A percentile compares a stretch with the other conserved stretches of the same genome.
phyloP scores from a whole-genome alignment of 257 asterid species.

The Prunella vulgaris region DNA sequence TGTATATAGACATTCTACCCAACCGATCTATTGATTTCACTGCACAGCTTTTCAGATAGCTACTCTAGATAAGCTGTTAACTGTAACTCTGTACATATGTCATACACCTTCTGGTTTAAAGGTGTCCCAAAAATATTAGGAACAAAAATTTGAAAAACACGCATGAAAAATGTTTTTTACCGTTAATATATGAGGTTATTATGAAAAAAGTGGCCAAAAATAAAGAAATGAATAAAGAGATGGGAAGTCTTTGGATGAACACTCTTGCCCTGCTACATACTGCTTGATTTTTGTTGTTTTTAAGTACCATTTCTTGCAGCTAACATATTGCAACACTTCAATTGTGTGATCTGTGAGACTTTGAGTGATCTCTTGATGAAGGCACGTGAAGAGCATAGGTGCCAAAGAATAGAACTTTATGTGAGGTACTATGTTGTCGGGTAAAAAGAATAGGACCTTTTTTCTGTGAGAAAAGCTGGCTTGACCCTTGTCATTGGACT shows the following conservation, averaged over 20 bases:
- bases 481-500: not conserved
- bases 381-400: too few relatives aligned
- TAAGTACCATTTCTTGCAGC: not conserved
- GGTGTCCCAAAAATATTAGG: not conserved
- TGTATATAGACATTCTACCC: not conserved
- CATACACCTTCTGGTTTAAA: not conserved
- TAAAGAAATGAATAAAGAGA: not conserved
- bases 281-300: not conserved
- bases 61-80: not conserved
- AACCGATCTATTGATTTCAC: not conserved
- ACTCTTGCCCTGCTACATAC: not conserved
- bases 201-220: not conserved
- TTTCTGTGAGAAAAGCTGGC: not conserved
- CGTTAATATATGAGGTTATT: not conserved
- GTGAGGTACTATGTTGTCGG: not conserved
- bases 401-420: too few relatives aligned
- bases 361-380: too few relatives aligned
- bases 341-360: too few relatives aligned
- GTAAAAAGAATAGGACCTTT: not conserved
- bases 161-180: not conserved
- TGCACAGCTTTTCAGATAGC: not conserved
- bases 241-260: not conserved
- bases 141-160: not conserved
- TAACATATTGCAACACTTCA: too few relatives aligned
- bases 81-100: not conserved